phyloP scores from a whole-genome alignment of 805 yeast genomes.

The Ogataea ganodermae region DNA sequence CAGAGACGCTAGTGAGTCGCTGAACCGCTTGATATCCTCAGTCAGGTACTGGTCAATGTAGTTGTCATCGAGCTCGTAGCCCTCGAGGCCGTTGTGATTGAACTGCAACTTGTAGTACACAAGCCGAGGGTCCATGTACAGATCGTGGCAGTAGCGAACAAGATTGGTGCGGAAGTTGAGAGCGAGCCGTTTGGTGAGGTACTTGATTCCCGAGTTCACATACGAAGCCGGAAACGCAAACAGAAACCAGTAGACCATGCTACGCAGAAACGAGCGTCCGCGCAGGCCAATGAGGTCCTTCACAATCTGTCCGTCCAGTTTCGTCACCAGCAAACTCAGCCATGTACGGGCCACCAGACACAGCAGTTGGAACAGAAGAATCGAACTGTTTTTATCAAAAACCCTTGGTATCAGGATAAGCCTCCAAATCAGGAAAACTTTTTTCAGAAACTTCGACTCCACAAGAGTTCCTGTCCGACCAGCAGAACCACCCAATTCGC shows the following conservation, averaged over 20 bases:
- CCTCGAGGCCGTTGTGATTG: slow-evolving; percentile 43
- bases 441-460: slow-evolving; percentile 67
- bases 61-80: slow-evolving; percentile 43
- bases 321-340: slow-evolving; percentile 82
- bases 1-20: slow-evolving; percentile 77
- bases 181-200: slow-evolving; percentile 71
- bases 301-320: slow-evolving; percentile 89
- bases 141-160: slow-evolving; percentile 84
- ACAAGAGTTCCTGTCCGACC: slow-evolving; percentile 12
- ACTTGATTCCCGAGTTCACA: slow-evolving; percentile 87
- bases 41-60: slow-evolving; percentile 88
- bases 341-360: slow-evolving; percentile 83
- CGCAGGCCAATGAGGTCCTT: slow-evolving; percentile 83
- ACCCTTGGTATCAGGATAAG: slow-evolving; percentile 74
- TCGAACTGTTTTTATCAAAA: slow-evolving; percentile 63
- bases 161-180: slow-evolving; percentile 83
- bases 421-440: slow-evolving; percentile 73
- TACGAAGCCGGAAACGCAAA: slow-evolving; percentile 93
- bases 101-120: slow-evolving; percentile 80
- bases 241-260: slow-evolving; percentile 81
- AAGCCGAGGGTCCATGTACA: slow-evolving; percentile 77
- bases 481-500: slow-evolving; percentile 15
- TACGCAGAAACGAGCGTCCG: slow-evolving; percentile 71
- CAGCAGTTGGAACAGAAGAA: slow-evolving; percentile 68
- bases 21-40: slow-evolving; percentile 78